Conservation (phyloP, 2,329 filamentous ascomycete species). For the Diaporthe sp. region DNA sequence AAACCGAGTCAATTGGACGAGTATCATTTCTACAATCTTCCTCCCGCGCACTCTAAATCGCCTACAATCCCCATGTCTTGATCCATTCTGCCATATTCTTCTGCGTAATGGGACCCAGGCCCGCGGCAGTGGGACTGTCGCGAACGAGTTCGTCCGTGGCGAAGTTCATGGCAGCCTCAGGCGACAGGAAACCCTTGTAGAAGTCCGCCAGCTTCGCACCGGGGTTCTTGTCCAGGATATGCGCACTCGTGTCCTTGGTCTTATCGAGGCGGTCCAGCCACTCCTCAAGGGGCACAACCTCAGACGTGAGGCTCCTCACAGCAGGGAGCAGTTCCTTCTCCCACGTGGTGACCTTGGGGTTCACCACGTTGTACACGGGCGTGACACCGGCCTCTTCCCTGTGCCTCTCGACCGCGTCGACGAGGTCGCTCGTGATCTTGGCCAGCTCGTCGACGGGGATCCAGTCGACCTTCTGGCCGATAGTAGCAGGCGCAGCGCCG, state of each 20-base stretch:
- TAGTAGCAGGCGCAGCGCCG: conserved; percentile 43
- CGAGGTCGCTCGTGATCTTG: conserved; percentile 46
- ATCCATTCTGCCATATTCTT: conserved; percentile 37
- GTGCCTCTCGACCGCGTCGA: conserved; percentile 40
- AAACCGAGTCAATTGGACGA: not conserved
- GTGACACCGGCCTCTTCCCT: not conserved
- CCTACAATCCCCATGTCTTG: conserved; percentile 34
- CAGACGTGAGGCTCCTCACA: conserved; percentile 11
- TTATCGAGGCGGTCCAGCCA: conserved; percentile 31
- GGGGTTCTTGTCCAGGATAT: conserved; percentile 36
- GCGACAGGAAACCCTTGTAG: conserved; percentile 31
- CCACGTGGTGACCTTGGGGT: conserved; percentile 32
- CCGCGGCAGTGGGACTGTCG: conserved; percentile 31
- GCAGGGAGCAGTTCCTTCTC: conserved; percentile 30
- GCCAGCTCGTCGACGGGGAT: conserved; percentile 48
- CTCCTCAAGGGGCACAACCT: conserved; percentile 30
- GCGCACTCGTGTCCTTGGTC: conserved; percentile 32
- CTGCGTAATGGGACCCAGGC: conserved; percentile 27
- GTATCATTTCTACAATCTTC: not conserved
- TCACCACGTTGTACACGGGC: conserved; percentile 35
- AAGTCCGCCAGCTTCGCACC: conserved; percentile 38
- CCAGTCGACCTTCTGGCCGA: conserved; percentile 48
- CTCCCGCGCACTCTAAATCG: not conserved
- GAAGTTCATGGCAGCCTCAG: conserved; percentile 22
- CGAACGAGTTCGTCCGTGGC: conserved; percentile 30